Evolutionary conservation across 768 basidiomycete genomes (phyloP).

Genomic region (Tephrocybe sp.): DNA sequence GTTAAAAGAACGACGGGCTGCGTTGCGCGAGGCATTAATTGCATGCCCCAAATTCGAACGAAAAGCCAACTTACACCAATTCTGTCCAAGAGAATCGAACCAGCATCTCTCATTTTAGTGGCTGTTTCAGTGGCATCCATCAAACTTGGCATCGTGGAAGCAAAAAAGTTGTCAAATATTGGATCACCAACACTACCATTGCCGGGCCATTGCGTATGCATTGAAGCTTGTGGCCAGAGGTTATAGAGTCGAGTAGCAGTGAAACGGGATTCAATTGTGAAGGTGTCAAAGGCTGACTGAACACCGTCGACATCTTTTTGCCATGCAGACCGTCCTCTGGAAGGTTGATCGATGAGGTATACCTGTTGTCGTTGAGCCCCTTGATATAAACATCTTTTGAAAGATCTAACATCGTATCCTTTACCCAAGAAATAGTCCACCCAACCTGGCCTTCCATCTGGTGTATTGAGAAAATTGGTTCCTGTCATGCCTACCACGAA

Average conservation of each 20-base stretch:
- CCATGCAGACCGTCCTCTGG: constrained; percentile 45
- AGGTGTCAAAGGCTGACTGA: constrained; percentile 26
- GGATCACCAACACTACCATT: constrained; percentile 45
- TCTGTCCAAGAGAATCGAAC: constrained; percentile 39
- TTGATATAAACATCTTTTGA: too few relatives aligned
- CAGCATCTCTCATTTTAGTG: constrained; percentile 39
- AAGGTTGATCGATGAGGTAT: constrained; percentile 44
- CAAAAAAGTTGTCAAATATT: constrained; percentile 43
- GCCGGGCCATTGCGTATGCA: constrained; percentile 54
- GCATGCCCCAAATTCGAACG: background rate
- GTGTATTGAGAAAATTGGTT: constrained; percentile 50
- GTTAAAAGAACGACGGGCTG: constrained; percentile 48
- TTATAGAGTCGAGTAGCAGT: constrained; percentile 38
- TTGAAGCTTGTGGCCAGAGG: constrained; percentile 43
- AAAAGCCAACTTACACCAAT: constrained; percentile 41
- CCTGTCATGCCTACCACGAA: constrained; percentile 44
- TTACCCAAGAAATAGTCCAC: constrained; percentile 50
- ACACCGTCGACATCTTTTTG: constrained; percentile 37
- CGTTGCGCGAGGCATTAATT: background rate
- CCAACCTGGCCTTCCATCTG: constrained; percentile 54
- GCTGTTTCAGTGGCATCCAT: constrained; percentile 33
- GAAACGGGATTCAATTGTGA: constrained; percentile 37
- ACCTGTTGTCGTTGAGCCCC: constrained; percentile 25
- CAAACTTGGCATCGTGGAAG: constrained; percentile 39
- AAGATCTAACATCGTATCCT: constrained; percentile 46